A percentile compares a stretch with the other conserved stretches of the same genome.
phyloP scores from a whole-genome alignment of 148 eudicot species.

The Rhododendron griersonianum region DNA sequence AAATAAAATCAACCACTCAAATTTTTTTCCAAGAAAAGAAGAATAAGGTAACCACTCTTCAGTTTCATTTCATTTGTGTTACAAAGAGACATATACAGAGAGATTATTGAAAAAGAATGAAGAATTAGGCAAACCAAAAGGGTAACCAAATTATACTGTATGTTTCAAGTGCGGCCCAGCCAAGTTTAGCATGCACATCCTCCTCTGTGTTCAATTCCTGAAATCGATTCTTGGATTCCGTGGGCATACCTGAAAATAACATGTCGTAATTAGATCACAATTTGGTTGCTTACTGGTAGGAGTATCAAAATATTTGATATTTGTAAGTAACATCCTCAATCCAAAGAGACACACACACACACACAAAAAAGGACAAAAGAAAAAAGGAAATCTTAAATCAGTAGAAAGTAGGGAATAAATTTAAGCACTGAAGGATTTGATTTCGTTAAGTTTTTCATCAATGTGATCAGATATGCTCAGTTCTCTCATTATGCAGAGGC shows the following conservation, averaged over 20 bases:
- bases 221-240: slow-evolving; percentile 32
- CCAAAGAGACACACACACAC: not conserved
- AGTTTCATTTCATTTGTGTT: not conserved
- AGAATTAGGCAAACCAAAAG: not conserved
- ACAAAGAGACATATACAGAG: not conserved
- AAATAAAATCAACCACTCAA: not conserved
- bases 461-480: not conserved
- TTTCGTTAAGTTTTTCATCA: not conserved
- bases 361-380: not conserved
- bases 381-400: not conserved
- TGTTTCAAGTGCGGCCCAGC: not conserved
- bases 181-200: slow-evolving; percentile 37
- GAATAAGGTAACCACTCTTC: not conserved
- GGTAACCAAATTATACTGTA: too few species aligned
- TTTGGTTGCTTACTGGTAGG: not conserved
- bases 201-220: slow-evolving; percentile 28
- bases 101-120: not conserved
- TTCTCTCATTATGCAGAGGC: not conserved
- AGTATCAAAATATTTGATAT: not conserved
- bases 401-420: not conserved
- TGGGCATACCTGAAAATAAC: slow-evolving; percentile 26
- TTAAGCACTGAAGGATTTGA: not conserved
- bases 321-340: not conserved
- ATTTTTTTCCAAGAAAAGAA: not conserved
- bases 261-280: not conserved